A percentile compares a stretch with the other conserved stretches of the same genome.
Evolutionary conservation across 345 rosid species (phyloP).

Genomic region (Populus nigra): DNA sequence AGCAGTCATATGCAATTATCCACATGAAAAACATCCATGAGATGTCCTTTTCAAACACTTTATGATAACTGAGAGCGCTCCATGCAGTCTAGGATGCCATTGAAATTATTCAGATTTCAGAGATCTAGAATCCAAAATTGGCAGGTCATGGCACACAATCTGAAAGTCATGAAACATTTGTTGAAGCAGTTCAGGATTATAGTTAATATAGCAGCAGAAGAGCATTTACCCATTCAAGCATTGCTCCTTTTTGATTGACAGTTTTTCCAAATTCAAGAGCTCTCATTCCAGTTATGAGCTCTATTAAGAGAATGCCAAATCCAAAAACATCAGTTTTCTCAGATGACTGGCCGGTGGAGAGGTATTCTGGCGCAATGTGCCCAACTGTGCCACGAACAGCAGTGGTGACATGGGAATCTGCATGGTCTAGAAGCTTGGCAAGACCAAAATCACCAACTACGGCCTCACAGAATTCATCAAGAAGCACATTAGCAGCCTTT

Average conservation of each 20-base stretch:
- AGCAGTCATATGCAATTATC: neutral
- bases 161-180: neutral
- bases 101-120: neutral
- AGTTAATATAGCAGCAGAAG: neutral
- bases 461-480: slow-evolving; percentile 82
- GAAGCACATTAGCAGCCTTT: slow-evolving; percentile 85
- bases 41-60: neutral
- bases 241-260: slow-evolving; percentile 80
- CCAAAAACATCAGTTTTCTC: slow-evolving; percentile 97
- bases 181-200: neutral
- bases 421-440: slow-evolving; percentile 86
- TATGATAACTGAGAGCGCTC: neutral
- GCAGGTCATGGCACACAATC: neutral
- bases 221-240: slow-evolving; percentile 81
- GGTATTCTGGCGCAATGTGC: slow-evolving; percentile 93
- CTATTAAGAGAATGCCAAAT: slow-evolving; percentile 85
- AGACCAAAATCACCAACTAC: slow-evolving; percentile 97
- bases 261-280: slow-evolving; percentile 89
- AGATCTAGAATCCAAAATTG: neutral
- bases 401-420: slow-evolving; percentile 88
- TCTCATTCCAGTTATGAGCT: slow-evolving; percentile 92
- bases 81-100: neutral
- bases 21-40: neutral
- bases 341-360: slow-evolving; percentile 94
- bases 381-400: slow-evolving; percentile 96